Percentiles rank a stretch among this genome's conserved stretches.
Evolutionary conservation across 2,329 filamentous ascomycete genomes (phyloP).

Genomic region (Penicillium psychrosexuale): DNA sequence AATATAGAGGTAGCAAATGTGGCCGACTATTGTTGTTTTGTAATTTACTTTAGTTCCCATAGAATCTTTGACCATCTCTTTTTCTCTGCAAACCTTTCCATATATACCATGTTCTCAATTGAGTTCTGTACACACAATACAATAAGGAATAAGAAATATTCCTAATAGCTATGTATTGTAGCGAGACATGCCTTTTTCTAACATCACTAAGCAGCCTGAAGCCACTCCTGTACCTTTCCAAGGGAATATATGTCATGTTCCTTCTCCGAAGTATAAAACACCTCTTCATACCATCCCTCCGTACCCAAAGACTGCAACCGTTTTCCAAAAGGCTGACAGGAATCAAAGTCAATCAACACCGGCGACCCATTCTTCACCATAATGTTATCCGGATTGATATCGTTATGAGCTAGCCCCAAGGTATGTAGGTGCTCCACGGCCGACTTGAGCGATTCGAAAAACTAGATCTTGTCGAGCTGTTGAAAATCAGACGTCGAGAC

Average conservation of each 20-base stretch:
- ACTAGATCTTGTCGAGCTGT: not conserved
- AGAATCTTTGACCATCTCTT: too few species aligned
- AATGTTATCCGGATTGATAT: not conserved
- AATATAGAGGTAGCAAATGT: too few species aligned
- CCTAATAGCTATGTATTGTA: too few species aligned
- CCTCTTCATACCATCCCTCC: not conserved
- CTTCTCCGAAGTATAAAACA: not conserved
- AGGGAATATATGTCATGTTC: not conserved
- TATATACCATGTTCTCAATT: too few species aligned
- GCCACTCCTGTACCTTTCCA: not conserved
- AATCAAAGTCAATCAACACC: not conserved
- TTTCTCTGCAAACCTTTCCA: too few species aligned
- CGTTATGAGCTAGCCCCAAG: not conserved
- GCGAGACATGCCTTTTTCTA: too few species aligned
- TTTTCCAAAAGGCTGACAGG: not conserved
- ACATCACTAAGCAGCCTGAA: not conserved
- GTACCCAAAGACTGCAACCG: not conserved
- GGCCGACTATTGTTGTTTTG: too few species aligned
- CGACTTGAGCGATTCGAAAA: not conserved
- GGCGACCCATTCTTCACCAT: not conserved
- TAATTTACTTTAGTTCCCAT: too few species aligned
- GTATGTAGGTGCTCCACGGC: not conserved
- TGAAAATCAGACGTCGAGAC: not conserved
- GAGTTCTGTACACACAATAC: too few species aligned
- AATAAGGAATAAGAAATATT: too few species aligned